A percentile compares a stretch with the other conserved stretches of the same genome.
Evolutionary conservation across 768 basidiomycete genomes (phyloP).

Genomic region (Lactarius hatsudake): DNA sequence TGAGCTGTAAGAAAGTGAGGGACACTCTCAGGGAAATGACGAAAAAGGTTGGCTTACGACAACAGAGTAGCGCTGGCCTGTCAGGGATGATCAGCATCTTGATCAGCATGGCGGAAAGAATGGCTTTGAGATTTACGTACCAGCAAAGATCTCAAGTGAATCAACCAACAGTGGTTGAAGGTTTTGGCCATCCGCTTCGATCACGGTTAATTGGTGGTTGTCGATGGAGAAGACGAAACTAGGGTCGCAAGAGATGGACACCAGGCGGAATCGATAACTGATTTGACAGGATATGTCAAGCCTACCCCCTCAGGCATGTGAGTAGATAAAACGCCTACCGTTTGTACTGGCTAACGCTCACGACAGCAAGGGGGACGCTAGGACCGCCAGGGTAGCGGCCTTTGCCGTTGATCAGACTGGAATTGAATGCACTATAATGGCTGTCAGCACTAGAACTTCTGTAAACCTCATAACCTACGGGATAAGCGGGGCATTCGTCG

Average conservation of each 20-base stretch:
- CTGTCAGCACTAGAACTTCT: neutral
- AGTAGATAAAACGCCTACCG: neutral
- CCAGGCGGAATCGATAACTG: slow-evolving; percentile 51
- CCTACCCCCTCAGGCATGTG: neutral
- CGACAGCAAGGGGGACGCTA: neutral
- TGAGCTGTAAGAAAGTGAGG: neutral
- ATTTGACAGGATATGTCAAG: neutral
- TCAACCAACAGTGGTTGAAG: slow-evolving; percentile 23
- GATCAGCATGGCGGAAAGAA: neutral
- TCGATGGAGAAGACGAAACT: slow-evolving; percentile 43
- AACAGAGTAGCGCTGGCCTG: neutral
- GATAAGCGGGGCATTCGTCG: neutral
- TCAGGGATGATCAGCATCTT: neutral
- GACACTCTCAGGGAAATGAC: neutral
- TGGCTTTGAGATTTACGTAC: neutral
- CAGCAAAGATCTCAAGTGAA: slow-evolving; percentile 23
- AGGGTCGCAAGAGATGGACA: slow-evolving; percentile 27
- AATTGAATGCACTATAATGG: neutral
- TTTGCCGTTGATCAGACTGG: slow-evolving; percentile 12
- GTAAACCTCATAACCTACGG: neutral
- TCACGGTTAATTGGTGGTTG: slow-evolving; percentile 12
- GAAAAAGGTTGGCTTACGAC: neutral
- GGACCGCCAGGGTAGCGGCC: slow-evolving; percentile 9
- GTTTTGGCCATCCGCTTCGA: slow-evolving; percentile 25
- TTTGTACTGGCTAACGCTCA: neutral